These are phyloP conservation scores for Citrus reticulata DNA, from an alignment of 345 rosid genomes.

Conservation along the genomic window DNA sequence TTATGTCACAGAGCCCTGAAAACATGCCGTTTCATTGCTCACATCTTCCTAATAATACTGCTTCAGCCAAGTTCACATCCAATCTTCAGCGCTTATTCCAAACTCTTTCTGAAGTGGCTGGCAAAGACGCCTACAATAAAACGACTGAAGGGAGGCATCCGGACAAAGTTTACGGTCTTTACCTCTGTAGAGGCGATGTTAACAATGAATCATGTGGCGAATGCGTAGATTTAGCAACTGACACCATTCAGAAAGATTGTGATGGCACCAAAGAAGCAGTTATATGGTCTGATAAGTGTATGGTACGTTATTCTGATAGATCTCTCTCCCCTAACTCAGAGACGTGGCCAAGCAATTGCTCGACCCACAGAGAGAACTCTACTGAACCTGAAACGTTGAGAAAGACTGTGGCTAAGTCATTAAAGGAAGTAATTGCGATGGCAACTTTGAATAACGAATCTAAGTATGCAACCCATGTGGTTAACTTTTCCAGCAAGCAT, in stretches of 20 bases:
- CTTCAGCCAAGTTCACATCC: background rate
- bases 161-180: constrained; percentile 15
- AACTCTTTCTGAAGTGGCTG: background rate
- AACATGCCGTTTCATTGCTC: background rate
- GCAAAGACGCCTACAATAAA: background rate
- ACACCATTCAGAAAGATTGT: constrained; percentile 10
- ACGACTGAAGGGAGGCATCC: constrained; percentile 1
- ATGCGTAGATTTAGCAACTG: constrained; percentile 9
- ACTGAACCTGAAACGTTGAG: background rate
- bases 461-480: background rate
- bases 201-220: background rate
- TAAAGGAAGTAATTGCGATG: background rate
- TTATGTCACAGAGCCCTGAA: background rate
- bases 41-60: background rate
- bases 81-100: background rate
- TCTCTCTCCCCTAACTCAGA: constrained; percentile 4
- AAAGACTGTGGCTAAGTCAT: background rate
- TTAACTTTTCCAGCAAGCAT: background rate
- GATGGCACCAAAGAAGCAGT: constrained; percentile 21
- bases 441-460: background rate
- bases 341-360: fast-evolving
- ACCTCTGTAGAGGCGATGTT: constrained; percentile 9
- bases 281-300: constrained; percentile 36
- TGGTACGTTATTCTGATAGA: constrained; percentile 25
- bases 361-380: background rate